Conservation (phyloP, 148 eudicot species). For the Fagopyrum esculentum region DNA sequence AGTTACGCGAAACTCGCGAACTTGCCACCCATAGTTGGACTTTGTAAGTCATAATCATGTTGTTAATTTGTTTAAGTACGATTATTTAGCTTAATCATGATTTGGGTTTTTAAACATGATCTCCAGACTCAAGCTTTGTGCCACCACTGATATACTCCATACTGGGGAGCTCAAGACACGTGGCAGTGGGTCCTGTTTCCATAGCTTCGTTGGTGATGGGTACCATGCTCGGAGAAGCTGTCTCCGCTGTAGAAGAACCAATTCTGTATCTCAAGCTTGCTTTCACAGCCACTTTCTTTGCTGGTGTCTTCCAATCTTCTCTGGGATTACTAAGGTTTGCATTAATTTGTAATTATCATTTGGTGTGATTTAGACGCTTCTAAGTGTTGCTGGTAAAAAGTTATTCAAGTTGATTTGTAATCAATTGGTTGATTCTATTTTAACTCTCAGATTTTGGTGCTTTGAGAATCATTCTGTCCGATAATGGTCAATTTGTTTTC, state of each 20-base stretch:
- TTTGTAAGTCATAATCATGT: conserved; percentile 47
- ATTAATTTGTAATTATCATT: neutral
- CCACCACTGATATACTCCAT: conserved; percentile 62
- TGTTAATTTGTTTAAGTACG: neutral
- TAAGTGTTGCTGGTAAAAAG: neutral
- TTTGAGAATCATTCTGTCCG: conserved; percentile 6
- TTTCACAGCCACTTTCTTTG: conserved; percentile 60
- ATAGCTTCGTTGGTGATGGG: conserved; percentile 76
- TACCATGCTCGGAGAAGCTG: conserved; percentile 51
- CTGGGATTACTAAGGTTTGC: conserved; percentile 48
- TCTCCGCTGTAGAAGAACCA: conserved; percentile 36
- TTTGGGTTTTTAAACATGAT: neutral
- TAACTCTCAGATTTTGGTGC: neutral
- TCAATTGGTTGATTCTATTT: neutral
- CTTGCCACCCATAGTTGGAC: conserved; percentile 88
- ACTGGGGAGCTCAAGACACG: conserved; percentile 61
- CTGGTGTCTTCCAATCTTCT: conserved; percentile 60
- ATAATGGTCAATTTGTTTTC: neutral
- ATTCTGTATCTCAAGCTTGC: conserved; percentile 52
- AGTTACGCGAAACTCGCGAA: conserved; percentile 98
- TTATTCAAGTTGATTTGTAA: neutral
- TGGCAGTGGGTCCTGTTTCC: conserved; percentile 67
- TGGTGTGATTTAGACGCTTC: neutral
- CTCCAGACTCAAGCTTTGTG: conserved; percentile 64
- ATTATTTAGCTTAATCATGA: neutral